Conservation (phyloP, 169 alveolate species). For the Plasmodium fragile region DNA sequence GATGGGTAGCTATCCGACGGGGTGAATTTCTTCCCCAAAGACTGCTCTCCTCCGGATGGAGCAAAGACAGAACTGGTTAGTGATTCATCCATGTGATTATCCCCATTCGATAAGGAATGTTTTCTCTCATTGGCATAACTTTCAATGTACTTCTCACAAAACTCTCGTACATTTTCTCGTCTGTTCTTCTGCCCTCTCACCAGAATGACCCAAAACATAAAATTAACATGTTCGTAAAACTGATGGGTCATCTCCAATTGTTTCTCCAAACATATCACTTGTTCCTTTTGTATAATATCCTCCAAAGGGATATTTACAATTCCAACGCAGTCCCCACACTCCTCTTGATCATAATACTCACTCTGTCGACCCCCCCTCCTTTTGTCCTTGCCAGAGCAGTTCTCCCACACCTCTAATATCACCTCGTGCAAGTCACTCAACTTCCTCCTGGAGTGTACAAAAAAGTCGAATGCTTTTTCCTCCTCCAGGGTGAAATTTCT, state of each 20-base stretch:
- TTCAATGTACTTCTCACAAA: constrained; percentile 38
- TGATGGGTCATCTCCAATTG: constrained; percentile 19
- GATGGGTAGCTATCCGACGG: background rate
- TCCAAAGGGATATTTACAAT: constrained; percentile 20
- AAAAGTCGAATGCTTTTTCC: constrained; percentile 16
- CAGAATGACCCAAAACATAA: constrained; percentile 35
- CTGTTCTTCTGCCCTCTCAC: constrained; percentile 26
- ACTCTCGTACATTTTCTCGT: constrained; percentile 1
- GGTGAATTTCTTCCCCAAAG: background rate
- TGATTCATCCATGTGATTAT: background rate
- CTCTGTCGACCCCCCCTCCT: background rate
- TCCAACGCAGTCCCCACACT: constrained; percentile 24
- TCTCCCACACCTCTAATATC: constrained; percentile 34
- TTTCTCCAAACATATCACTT: constrained; percentile 60
- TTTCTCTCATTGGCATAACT: constrained; percentile 3
- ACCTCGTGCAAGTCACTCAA: constrained; percentile 12
- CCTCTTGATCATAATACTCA: background rate
- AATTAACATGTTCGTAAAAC: constrained; percentile 46
- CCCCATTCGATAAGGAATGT: background rate
- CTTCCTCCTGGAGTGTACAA: constrained; percentile 20
- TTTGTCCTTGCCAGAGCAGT: background rate
- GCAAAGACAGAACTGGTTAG: background rate
- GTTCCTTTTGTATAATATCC: constrained; percentile 28
- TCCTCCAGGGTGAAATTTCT: constrained; percentile 8
- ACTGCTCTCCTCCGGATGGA: background rate